Evolutionary conservation across 2,329 filamentous ascomycete species (phyloP), one percentile per base, ranked within the genome.

Genomic region (Bipolaris oryzae): DNA sequence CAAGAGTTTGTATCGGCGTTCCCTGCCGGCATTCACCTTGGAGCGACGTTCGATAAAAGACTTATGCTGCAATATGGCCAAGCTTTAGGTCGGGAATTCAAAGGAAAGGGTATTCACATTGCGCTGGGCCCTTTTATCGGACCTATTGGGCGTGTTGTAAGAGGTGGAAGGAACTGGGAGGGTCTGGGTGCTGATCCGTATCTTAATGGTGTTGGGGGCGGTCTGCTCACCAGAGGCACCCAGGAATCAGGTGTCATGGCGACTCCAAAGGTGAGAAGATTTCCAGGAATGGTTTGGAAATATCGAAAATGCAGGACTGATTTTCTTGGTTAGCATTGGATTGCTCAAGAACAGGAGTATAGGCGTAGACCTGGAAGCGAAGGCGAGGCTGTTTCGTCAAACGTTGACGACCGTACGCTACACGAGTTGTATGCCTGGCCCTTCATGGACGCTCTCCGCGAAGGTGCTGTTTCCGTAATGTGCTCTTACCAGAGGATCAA

Each of bases 161-260:
- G 86, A 48, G 89, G 87, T 7, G 89, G 89, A 13, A 82, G 89
- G 16, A 89, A 85, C 63, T 92, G 89, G 89, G 89, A 92, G 71
- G 85, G 87, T 0, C 89, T 92, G 62, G 88, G 89, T 2, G 76
- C 64, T 1, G 89, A 92, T 68, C 89, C 89, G 0, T 84, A 84
- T 4, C 81, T 92, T 28, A 82, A 84, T 60, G 85, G 78, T 2
- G 69, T 80, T 54, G 83, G 78, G 1, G 83, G 77, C 28, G 77
- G 78, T 6, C 67, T 81, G 51, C 84, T 84, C 0, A 83, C 64
- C 1, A 52, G 48, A 64, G 85, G 85, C 2, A 84, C 85, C 44
- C 85, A 87, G 63, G 81, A 73, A 20, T 60, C 79, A 13, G 84
- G 85, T 2, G 82, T 70, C 1, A 68, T 66, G 28, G 55, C 63